phyloP scores from a whole-genome alignment of 2,329 filamentous ascomycete genomes.

The Teratosphaeria zuluensis region DNA sequence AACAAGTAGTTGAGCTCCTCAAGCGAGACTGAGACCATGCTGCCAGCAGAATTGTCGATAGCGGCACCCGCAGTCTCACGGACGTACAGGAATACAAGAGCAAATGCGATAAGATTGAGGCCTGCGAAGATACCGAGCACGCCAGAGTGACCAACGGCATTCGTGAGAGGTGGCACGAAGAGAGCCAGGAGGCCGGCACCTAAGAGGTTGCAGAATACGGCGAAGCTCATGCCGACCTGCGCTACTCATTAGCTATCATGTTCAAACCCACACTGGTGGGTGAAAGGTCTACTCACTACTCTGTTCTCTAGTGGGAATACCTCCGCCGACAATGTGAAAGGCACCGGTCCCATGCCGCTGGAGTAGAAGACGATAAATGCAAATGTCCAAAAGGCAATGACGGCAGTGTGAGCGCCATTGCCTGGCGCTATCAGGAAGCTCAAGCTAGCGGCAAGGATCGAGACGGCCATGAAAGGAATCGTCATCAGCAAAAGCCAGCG shows the following conservation, averaged over 20 bases:
- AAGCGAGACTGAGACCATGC: conserved; percentile 15
- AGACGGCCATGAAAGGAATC: too few relatives aligned
- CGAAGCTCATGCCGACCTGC: conserved; percentile 56
- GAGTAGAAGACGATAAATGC: conserved; percentile 35
- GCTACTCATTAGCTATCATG: background rate
- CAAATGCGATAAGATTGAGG: conserved; percentile 21
- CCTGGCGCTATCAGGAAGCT: conserved; percentile 40
- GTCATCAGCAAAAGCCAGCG: too few relatives aligned
- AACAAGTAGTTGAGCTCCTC: conserved; percentile 26
- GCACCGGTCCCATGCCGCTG: conserved; percentile 43
- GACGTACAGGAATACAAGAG: conserved; percentile 24
- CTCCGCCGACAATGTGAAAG: conserved; percentile 59
- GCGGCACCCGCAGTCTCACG: conserved; percentile 21
- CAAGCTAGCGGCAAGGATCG: conserved; percentile 31
- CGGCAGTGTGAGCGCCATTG: conserved; percentile 31
- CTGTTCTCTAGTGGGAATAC: conserved; percentile 49
- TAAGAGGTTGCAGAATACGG: conserved; percentile 40
- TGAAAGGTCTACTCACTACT: background rate
- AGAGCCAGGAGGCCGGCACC: conserved; percentile 20
- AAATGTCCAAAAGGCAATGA: conserved; percentile 49
- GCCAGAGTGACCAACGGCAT: conserved; percentile 11
- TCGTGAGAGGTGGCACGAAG: conserved; percentile 19
- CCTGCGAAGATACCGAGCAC: conserved; percentile 22
- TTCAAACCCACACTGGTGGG: background rate
- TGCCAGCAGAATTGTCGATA: conserved; percentile 6